Evolutionary conservation across 2,329 filamentous ascomycete species (phyloP).

Genomic region (Phaeophleospora eucalypticola): DNA sequence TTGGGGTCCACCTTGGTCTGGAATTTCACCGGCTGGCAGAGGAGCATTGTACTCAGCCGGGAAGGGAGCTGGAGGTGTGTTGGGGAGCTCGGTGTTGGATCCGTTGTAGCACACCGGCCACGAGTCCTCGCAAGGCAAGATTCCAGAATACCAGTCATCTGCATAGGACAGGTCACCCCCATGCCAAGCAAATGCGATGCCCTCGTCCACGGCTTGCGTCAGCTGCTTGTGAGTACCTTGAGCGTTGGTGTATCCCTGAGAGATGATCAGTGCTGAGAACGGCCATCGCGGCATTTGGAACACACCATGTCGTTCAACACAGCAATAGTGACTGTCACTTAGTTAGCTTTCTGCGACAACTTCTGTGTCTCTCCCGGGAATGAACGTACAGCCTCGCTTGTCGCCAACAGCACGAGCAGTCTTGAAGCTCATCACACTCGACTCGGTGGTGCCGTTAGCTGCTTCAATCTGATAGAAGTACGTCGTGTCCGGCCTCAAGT

Average conservation of each 20-base stretch:
- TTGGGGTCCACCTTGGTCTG: constrained; percentile 45
- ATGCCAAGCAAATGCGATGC: constrained; percentile 51
- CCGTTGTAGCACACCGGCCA: constrained; percentile 54
- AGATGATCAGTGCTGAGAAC: not conserved
- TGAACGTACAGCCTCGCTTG: not conserved
- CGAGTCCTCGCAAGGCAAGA: constrained; percentile 44
- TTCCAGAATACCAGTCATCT: constrained; percentile 51
- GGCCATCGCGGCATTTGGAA: not conserved
- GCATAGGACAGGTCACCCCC: constrained; percentile 51
- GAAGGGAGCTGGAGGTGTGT: constrained; percentile 33
- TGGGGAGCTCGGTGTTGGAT: constrained; percentile 39
- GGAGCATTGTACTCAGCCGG: constrained; percentile 43
- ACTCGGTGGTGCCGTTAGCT: constrained; percentile 49
- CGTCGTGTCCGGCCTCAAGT: constrained; percentile 42
- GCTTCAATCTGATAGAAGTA: constrained; percentile 51
- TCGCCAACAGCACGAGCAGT: constrained; percentile 46
- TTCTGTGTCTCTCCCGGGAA: not conserved
- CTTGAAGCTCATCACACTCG: constrained; percentile 45
- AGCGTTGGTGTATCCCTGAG: constrained; percentile 48
- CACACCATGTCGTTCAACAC: constrained; percentile 49
- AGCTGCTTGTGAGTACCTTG: constrained; percentile 46
- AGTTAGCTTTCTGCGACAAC: not conserved
- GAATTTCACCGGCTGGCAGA: constrained; percentile 42
- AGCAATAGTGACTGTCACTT: constrained; percentile 42
- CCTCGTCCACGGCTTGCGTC: constrained; percentile 39